Evolutionary conservation across 73 alveolate genomes (phyloP).

Genomic region (Paraurostyla sp.): DNA sequence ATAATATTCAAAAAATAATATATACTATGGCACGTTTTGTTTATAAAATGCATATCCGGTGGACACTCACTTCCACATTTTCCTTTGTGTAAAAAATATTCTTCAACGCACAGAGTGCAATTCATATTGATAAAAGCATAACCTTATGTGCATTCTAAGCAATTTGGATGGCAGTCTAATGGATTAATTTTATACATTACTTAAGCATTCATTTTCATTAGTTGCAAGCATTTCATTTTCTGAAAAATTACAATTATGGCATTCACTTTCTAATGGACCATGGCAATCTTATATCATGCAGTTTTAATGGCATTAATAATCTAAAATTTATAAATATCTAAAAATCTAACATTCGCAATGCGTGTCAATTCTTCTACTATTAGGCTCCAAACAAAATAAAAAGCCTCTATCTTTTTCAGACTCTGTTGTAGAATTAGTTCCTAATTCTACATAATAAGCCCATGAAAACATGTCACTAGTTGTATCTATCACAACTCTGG

Average conservation of each 20-base stretch:
- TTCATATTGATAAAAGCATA: background rate
- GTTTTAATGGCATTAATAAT: background rate
- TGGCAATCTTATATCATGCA: constrained; percentile 10
- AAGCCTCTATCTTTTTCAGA: background rate
- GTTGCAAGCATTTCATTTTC: background rate
- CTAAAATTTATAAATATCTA: background rate
- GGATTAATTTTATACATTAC: background rate
- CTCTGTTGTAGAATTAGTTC: background rate
- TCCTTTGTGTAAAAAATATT: background rate
- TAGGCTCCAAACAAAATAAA: constrained; percentile 26
- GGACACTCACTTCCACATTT: constrained; percentile 17
- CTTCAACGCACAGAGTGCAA: background rate
- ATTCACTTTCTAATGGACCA: background rate
- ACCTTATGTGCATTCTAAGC: constrained; percentile 12
- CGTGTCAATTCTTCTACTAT: background rate
- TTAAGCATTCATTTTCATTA: background rate
- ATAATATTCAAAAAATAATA: background rate
- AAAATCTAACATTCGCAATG: constrained; percentile 21
- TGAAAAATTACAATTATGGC: background rate
- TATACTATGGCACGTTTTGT: background rate
- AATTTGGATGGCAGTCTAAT: background rate
- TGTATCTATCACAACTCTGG: background rate
- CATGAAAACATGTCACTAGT: background rate
- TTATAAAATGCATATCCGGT: background rate
- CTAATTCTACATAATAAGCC: background rate